Evolutionary conservation across 73 alveolate species (phyloP), one percentile per base, ranked within the genome.

Genomic region (Symbiodinium pilosum): DNA sequence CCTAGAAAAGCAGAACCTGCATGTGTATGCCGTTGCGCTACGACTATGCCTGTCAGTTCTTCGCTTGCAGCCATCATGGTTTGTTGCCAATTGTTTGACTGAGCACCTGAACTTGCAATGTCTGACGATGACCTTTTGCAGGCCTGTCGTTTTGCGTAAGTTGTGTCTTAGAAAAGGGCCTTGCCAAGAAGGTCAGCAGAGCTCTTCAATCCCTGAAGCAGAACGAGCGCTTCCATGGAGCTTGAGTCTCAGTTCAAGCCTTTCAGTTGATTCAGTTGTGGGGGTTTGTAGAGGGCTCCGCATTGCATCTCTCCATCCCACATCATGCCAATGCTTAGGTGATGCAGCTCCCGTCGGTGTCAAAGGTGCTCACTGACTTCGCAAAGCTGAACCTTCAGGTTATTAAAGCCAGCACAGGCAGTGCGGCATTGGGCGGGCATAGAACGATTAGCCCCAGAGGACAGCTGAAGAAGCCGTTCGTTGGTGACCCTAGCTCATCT

Each of bases 391-490:
- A n/a, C n/a, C n/a, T n/a, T n/a, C n/a, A n/a, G n/a, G n/a, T n/a
- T n/a, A n/a, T n/a, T n/a, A n/a, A n/a, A n/a, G n/a, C n/a, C 6
- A n/a, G 68, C 44, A 38, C 75, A 91, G 97, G 97, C 97, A 9
- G 89, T 91, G 81, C 97, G 97, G n/a, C 97, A 91, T 32, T 91
- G 97, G 97, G 97, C 89, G 2, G 97, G 97, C 38, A 68, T 91
- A n/a, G 97, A 91, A 43, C 86, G 97, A 20, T 36, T 91, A 47
- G 4, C 47, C 44, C 97, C 97, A 28, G 97, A 91, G 97, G 97
- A 41, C 43, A 18, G 44, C 44, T 16, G 28, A n/a, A n/a, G 59
- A 14, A 47, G 59, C 59, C n/a, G n/a, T 47, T 47, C 14, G 75
- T 34, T 56, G 32, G 36, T 56, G 2, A 20, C 0, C 6, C 9